phyloP scores from a whole-genome alignment of 2,329 filamentous ascomycete genomes.

The Helotiales sp. region DNA sequence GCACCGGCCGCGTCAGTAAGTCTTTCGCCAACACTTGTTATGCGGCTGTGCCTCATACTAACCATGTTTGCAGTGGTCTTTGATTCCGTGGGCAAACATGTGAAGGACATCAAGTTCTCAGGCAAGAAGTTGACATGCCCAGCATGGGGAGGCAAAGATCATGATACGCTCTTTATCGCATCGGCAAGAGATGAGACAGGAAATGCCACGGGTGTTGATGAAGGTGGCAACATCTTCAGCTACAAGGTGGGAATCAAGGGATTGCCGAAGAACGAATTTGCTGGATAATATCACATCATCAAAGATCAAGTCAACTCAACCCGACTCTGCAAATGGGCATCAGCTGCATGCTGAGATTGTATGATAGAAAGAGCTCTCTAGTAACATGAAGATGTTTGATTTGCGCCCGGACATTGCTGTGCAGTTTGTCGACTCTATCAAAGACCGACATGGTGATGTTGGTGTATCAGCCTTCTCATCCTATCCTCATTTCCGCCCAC shows the following conservation, averaged over 20 bases:
- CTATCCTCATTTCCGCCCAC: too few relatives aligned
- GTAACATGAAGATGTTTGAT: too few relatives aligned
- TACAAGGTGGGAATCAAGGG: conserved; percentile 30
- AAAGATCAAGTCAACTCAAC: too few relatives aligned
- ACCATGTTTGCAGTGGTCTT: conserved; percentile 31
- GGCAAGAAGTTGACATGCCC: conserved; percentile 38
- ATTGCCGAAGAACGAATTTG: conserved; percentile 38
- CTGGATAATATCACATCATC: conserved; percentile 25
- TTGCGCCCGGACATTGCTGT: too few relatives aligned
- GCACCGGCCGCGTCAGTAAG: conserved; percentile 35
- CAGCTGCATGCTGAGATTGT: too few relatives aligned
- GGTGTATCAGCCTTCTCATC: too few relatives aligned
- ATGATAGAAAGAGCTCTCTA: too few relatives aligned
- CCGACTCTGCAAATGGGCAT: too few relatives aligned
- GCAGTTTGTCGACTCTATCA: too few relatives aligned
- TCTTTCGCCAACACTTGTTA: neutral
- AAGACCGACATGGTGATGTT: too few relatives aligned
- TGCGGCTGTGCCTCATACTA: too few relatives aligned
- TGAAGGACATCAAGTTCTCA: conserved; percentile 38
- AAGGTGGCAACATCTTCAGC: conserved; percentile 40
- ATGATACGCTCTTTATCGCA: conserved; percentile 37
- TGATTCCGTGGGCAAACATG: conserved; percentile 33
- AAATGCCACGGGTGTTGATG: conserved; percentile 32
- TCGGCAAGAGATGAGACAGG: conserved; percentile 27
- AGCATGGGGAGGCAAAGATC: conserved; percentile 39